Conservation (phyloP, 2,329 filamentous ascomycete genomes). For the Colletotrichum somersetense region DNA sequence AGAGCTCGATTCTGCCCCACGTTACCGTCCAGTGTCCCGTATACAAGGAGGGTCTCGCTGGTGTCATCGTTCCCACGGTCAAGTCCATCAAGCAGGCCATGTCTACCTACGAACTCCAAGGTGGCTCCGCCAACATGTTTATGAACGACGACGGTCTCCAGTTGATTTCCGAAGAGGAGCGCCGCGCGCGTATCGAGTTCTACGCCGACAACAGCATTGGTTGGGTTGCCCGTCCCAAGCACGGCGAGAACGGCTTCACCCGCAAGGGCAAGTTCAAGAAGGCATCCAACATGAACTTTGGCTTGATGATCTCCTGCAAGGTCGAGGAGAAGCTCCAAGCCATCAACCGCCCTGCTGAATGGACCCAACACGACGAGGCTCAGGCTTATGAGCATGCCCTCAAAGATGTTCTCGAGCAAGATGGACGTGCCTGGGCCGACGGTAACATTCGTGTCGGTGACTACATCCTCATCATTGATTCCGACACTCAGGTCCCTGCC, state of each 20-base stretch:
- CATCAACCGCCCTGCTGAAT: constrained; percentile 69
- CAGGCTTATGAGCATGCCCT: constrained; percentile 75
- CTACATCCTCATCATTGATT: constrained; percentile 84
- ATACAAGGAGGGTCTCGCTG: constrained; percentile 84
- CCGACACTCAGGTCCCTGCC: constrained; percentile 81
- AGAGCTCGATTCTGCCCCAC: constrained; percentile 71
- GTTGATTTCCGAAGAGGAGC: constrained; percentile 72
- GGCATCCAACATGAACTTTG: constrained; percentile 81
- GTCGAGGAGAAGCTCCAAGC: constrained; percentile 76
- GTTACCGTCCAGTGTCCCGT: constrained; percentile 89
- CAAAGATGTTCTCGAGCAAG: constrained; percentile 74
- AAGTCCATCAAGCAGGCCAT: constrained; percentile 83
- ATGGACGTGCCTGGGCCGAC: constrained; percentile 82
- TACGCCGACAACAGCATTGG: constrained; percentile 78
- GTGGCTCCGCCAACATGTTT: constrained; percentile 83
- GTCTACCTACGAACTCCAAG: constrained; percentile 81
- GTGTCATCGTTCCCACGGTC: constrained; percentile 82
- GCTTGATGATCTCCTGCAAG: constrained; percentile 74
- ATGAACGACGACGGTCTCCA: constrained; percentile 82
- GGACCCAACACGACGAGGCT: constrained; percentile 78
- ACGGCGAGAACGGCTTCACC: constrained; percentile 72
- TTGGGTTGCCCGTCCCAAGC: constrained; percentile 75
- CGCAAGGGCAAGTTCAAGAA: constrained; percentile 77
- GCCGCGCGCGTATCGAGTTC: constrained; percentile 74
- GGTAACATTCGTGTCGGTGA: constrained; percentile 89